Base-by-base conservation (phyloP, 495 filamentous ascomycete species). In the Podospora didyma region DNA sequence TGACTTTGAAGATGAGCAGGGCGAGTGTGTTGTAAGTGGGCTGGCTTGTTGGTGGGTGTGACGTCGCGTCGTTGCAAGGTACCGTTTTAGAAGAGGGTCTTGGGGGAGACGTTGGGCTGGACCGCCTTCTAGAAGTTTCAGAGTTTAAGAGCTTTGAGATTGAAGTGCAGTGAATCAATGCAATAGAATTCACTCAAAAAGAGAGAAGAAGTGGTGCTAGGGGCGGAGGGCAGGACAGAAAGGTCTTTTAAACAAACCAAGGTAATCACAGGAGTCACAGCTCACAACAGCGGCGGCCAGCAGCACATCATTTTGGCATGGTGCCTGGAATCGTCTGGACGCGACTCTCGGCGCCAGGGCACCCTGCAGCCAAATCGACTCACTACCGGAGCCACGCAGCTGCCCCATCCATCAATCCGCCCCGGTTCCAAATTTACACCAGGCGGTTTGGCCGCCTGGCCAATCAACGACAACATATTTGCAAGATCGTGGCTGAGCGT, bases 401-500 rank as follows among this genome's bases (percentile, higher is more conserved):
- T 42, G 39, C 39, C 34, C 39, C 39, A 42, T 42, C 14, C 39
- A 17, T 14, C 26, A 7, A 42, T 37, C 34, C 39, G 1, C 3
- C 39, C 39, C 14, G 39, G 12, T 5, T 42, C 7, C 12, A 51
- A 26, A 37, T 7, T 22, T 31, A 0, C 28, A 19, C 28, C 21
- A 34, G n/a, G 31, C 23, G n/a, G 17, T n/a, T 31, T 26, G 21
- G 12, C 28, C 7, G 20, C 44, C 51, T 42, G 22, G 22, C 65
- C 66, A 69, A 69, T 66, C 55, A 62, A 7, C 7, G 6, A 3
- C 10, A 1, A 11, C 6, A 9, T 59, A 69, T 69, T 69, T 59
- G 26, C 34, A 69, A 69, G 46, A 51, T 42, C 21, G 66, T 66
- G 66, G 66, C 66, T 66, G 41, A 34, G 35, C 20, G 19, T 44